Evolutionary conservation across 306 rosid genomes (phyloP), one percentile per base, ranked within the genome.

Genomic region (Fragaria ananassa): DNA sequence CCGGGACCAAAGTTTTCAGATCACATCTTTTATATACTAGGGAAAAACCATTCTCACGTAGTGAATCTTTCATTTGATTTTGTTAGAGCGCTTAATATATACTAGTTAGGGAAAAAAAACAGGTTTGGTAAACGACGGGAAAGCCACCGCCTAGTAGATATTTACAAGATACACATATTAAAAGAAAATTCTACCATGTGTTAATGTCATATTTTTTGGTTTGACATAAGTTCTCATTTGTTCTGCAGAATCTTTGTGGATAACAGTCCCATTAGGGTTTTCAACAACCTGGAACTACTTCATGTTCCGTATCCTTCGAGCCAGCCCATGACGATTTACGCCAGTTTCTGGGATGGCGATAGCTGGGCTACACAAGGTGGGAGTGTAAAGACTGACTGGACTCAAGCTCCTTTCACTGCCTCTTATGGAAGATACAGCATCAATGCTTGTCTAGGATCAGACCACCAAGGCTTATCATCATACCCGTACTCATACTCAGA

Each of bases 311-410:
- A 73, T 66, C 86, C 86, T 0, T 74, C 74, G 10, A 77, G 63
- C 76, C 84, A 87, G 74, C 75, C 90, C 47, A 84, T 87, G 88
- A 79, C 79, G 64, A 42, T 87, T 31, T 87, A 84, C 79, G 63
- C 81, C 1, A 87, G 81, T 42, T 46, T 84, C 21, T 84, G 90
- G 90, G 82, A 84, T 11, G 88, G 82, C 1, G 88, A 87, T 11
- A 82, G 77, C 64, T 87, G 90, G 90, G 90, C 88, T 7, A 82
- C 90, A 2, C 81, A 81, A 77, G 90, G 90, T 18, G 89, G 86
- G 17, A 70, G 56, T 3, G 86, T 84, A 60, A 85, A 82, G 71
- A 85, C 84, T 3, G 84, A 85, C 39, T 85, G 89, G 89, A 63
- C 84, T 0, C 11, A 79, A 57, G 86, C 89, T 29, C 89, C 89